A percentile compares a stretch with the other conserved stretches of the same genome.
These are phyloP conservation scores for Leptographium flavum DNA, from an alignment of 2,329 filamentous ascomycete species.

Conservation along the genomic window DNA sequence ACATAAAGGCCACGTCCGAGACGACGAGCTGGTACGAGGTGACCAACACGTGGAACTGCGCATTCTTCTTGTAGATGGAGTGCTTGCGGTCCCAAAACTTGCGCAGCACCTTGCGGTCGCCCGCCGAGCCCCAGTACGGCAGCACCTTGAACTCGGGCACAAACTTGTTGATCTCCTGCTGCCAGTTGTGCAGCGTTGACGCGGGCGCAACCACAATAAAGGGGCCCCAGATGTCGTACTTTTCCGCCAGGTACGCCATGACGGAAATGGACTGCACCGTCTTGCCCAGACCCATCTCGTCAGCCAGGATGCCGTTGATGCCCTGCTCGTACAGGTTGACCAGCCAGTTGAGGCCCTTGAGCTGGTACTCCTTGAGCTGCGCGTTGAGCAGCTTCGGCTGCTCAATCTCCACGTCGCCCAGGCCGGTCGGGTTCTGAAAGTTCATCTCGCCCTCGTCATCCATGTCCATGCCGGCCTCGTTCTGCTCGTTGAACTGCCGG, in stretches of 20 bases:
- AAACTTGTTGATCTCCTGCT: slow-evolving; percentile 93
- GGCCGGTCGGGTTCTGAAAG: slow-evolving; percentile 93
- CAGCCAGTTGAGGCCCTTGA: slow-evolving; percentile 98
- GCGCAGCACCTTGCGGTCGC: slow-evolving; percentile 85
- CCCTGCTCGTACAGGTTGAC: slow-evolving; percentile 98
- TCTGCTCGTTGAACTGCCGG: slow-evolving; percentile 73
- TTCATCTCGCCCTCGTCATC: slow-evolving; percentile 97
- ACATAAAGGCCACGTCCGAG: slow-evolving; percentile 90
- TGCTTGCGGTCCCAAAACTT: slow-evolving; percentile 99
- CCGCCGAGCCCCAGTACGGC: slow-evolving; percentile 93
- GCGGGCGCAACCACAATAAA: slow-evolving; percentile 94
- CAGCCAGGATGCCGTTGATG: slow-evolving; percentile 96
- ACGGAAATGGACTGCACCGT: slow-evolving; percentile 98
- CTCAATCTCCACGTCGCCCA: slow-evolving; percentile 86
- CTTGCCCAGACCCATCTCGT: slow-evolving; percentile 99
- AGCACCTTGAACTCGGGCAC: slow-evolving; percentile 90
- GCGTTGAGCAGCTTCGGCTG: slow-evolving; percentile 89
- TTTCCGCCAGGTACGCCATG: slow-evolving; percentile 95
- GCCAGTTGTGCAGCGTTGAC: slow-evolving; percentile 97
- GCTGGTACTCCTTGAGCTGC: slow-evolving; percentile 94
- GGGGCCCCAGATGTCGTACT: slow-evolving; percentile 95
- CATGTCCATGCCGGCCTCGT: slow-evolving; percentile 39
- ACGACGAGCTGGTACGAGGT: slow-evolving; percentile 97
- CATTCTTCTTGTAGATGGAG: slow-evolving; percentile 84
- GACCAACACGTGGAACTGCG: slow-evolving; percentile 87